Conservation (phyloP, 306 rosid species). For the Dryas octopetala region DNA sequence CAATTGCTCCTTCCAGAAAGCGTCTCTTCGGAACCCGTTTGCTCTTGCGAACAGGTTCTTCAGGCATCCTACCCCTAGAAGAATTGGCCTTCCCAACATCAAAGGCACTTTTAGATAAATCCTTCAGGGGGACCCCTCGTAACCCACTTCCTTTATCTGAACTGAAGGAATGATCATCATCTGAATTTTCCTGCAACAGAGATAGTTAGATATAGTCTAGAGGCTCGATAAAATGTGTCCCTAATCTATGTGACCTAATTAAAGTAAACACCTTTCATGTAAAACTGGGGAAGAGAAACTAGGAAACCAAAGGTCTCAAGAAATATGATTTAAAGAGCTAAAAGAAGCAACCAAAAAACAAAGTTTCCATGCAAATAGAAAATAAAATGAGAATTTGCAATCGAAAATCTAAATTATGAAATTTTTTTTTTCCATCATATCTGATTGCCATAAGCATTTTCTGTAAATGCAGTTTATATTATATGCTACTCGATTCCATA, state of each 20-base stretch:
- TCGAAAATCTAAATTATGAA: background rate
- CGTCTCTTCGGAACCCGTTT: constrained; percentile 31
- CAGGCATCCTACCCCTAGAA: constrained; percentile 6
- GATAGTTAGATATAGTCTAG: background rate
- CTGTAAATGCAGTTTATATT: background rate
- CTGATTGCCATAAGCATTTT: background rate
- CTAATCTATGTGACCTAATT: background rate
- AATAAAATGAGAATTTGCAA: constrained; percentile 14
- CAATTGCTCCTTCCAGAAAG: constrained; percentile 16
- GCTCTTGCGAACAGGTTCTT: constrained; percentile 34
- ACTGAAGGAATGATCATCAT: constrained; percentile 17
- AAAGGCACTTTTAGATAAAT: constrained; percentile 1
- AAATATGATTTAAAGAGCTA: background rate
- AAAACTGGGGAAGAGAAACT: background rate
- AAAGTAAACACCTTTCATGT: background rate
- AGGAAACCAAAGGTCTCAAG: background rate
- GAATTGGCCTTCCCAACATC: constrained; percentile 16
- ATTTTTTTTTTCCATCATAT: background rate
- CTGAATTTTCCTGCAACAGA: constrained; percentile 25
- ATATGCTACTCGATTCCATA: background rate
- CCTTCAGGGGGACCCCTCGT: constrained; percentile 1
- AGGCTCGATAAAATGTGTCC: background rate
- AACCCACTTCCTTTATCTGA: constrained; percentile 18
- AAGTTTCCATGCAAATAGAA: background rate
- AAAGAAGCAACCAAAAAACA: background rate